A percentile compares a stretch with the other conserved stretches of the same genome.
phyloP scores from a whole-genome alignment of 148 eudicot genomes.

The Silene conica region DNA sequence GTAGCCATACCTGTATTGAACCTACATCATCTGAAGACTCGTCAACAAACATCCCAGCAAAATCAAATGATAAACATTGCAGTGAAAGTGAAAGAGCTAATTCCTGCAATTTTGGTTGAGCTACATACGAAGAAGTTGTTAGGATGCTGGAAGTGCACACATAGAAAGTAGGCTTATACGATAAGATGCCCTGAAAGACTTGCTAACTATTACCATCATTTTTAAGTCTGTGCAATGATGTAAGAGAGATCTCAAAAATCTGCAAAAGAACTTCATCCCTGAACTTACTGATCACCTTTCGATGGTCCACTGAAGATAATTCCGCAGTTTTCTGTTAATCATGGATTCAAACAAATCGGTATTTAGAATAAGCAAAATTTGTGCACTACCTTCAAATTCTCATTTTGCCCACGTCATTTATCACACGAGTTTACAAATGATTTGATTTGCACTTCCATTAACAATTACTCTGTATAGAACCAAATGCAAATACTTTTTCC shows the following conservation, averaged over 20 bases:
- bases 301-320: constrained; percentile 59
- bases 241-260: constrained; percentile 74
- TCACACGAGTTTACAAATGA: not conserved
- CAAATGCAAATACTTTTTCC: not conserved
- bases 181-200: constrained; percentile 2
- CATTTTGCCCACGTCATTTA: not conserved
- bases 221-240: constrained; percentile 70
- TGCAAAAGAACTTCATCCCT: constrained; percentile 71
- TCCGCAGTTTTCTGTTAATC: constrained; percentile 65
- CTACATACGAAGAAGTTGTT: constrained; percentile 36
- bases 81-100: constrained; percentile 79
- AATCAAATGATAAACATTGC: constrained; percentile 84
- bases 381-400: not conserved
- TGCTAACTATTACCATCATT: constrained; percentile 57
- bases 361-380: not conserved
- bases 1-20: constrained; percentile 61
- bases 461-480: not conserved
- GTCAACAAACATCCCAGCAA: constrained; percentile 69
- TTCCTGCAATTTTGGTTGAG: constrained; percentile 68
- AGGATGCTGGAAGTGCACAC: constrained; percentile 2
- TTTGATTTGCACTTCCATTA: not conserved
- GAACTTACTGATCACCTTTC: constrained; percentile 63
- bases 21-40: constrained; percentile 91
- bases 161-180: not conserved
- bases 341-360: not conserved